Evolutionary conservation across 768 basidiomycete genomes (phyloP), one percentile per base, ranked within the genome.

Genomic region (Jaapia argillacea): DNA sequence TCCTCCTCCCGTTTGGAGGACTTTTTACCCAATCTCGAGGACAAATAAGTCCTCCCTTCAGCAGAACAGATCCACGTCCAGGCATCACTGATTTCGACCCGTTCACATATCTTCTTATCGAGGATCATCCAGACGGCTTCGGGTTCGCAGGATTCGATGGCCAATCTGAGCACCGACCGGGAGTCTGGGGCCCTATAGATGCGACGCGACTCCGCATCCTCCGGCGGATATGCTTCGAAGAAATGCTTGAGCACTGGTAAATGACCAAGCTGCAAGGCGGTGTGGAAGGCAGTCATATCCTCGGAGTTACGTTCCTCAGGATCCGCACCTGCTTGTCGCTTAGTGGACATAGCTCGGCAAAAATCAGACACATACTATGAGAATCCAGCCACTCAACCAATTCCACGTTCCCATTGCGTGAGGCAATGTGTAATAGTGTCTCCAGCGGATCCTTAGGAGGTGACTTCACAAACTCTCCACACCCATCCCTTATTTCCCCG

Each of bases 391-490:
- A 87, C 51, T 73, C 58, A 5, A 82, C 68, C 42, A 88, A 60
- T 18, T 70, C 72, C 5, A 60, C 50, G 59, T 86, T 71, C 6
- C 77, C 79, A 43, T 67, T 63, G 43, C 57, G 61, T 2, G 72
- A 68, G 41, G 75, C 78, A 45, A 89, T 81, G 52, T 87, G 85
- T 43, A 81, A 58, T 7, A 89, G 63, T 28, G 83, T 83, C 60
- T 87, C 78, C 49, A 65, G 61, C n/a, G 65, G 67, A 59, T 85
- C 82, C 45, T 66, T 51, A 7, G 75, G 74, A 3, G 49, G 48
- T 7, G 28, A 48, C 47, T 67, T 58, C 37, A 76, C 67, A 51
- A 77, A 77, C 41, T 64, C 66, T 36, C 73, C 71, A 50, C 72
- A 72, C 18, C 76, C 77, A 42, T 58, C 51, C 53, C 74, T 77